Evolutionary conservation across 805 yeast genomes (phyloP), one percentile per base, ranked within the genome.

Genomic region (Yarrowia phangngaensis): DNA sequence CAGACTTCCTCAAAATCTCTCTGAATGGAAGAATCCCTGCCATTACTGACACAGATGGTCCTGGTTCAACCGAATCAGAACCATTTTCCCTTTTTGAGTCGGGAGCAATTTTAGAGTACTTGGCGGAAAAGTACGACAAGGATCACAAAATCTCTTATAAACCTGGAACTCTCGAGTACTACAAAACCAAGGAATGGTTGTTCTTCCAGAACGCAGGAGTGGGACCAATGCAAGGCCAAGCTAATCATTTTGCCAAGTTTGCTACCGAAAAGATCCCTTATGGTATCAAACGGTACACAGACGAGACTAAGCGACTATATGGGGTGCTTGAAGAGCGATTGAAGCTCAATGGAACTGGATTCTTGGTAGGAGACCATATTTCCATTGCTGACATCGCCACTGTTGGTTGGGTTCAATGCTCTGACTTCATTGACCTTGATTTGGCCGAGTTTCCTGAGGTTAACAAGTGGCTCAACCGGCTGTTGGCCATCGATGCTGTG

Each of bases 401-500:
- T 4, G 69, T 63, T 53, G 70, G 76, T 2, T 78, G 82, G 83
- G 65, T 71, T 20, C 54, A 32, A 8, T 45, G 43, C 17, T 20
- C 61, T 46, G 12, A 40, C 24, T 13, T 16, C 3, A 17, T 54
- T 8, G 57, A 45, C 12, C 34, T 56, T 22, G 56, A 56, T 22
- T 31, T 46, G 16, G 9, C 12, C 17, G 67, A 66, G 17, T 65
- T 70, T 24, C 77, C 77, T 32, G 85, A 82, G 63, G 89, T 86
- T 43, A 82, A 82, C 68, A 84, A 86, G 64, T 87, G 95, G 95
- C 83, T 94, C 11, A 82, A 84, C 63, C 79, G 79, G 58, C 82
- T 86, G 88, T 81, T 84, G 87, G 78, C 92, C 67, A 75, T 94
- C 63, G 90, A 90, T 11, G 87, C 88, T 2, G 94, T 86, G 13